Conservation (phyloP, 2,329 filamentous ascomycete genomes). For the Aspergillus fischeri region DNA sequence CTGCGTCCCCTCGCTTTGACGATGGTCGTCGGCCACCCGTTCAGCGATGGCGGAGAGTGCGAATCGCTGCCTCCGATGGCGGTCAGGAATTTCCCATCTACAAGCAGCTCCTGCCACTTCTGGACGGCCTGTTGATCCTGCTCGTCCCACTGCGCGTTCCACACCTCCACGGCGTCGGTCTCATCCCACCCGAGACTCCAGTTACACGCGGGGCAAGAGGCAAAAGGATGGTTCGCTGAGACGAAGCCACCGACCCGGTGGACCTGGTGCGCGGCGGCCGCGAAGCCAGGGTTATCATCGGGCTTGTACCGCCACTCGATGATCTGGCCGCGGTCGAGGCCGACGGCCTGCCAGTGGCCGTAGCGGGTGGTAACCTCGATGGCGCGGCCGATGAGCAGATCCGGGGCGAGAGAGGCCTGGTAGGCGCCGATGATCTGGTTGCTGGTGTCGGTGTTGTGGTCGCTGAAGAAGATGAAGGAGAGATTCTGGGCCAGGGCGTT, state of each 20-base stretch:
- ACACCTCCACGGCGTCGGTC: not conserved
- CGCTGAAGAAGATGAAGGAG: conserved; percentile 22
- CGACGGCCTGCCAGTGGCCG: conserved; percentile 22
- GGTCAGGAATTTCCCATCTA: not conserved
- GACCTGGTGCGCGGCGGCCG: not conserved
- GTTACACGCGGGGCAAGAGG: not conserved
- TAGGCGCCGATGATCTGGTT: conserved; percentile 16
- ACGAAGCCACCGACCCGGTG: not conserved
- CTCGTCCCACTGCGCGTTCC: not conserved
- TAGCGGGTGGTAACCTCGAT: conserved; percentile 22
- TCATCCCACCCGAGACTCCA: not conserved
- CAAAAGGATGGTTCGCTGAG: not conserved
- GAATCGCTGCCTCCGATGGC: not conserved
- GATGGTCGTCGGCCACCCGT: not conserved
- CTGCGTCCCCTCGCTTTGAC: not conserved
- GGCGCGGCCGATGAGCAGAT: conserved; percentile 17
- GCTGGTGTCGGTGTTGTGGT: conserved; percentile 20
- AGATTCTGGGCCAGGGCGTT: conserved; percentile 14
- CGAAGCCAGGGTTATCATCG: not conserved
- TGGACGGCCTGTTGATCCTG: not conserved
- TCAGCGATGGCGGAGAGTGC: not conserved
- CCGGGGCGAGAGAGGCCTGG: conserved; percentile 11
- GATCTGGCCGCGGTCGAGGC: conserved; percentile 14
- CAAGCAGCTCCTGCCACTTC: not conserved
- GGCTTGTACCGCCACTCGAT: not conserved